These are phyloP conservation scores for Wolfiporia cocos DNA, from an alignment of 1,284 basidiomycete species.

Conservation along the genomic window DNA sequence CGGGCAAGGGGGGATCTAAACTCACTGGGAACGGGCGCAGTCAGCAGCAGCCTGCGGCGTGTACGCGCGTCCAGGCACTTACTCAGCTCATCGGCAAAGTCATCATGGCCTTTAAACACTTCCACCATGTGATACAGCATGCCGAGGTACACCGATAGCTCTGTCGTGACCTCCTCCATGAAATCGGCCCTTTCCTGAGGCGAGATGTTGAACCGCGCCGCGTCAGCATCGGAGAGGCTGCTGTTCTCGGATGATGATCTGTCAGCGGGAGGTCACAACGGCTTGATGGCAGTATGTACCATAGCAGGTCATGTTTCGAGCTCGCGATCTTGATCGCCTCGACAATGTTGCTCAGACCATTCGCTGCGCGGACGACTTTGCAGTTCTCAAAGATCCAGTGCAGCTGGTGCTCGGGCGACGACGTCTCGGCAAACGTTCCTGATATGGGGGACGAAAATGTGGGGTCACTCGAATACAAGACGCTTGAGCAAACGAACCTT, in stretches of 20 bases:
- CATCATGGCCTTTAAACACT: constrained; percentile 85
- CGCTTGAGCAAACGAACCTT: constrained; percentile 62
- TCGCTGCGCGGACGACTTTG: constrained; percentile 77
- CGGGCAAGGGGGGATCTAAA: constrained; percentile 89
- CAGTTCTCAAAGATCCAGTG: constrained; percentile 97
- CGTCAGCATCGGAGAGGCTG: constrained; percentile 67
- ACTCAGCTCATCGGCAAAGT: constrained; percentile 95
- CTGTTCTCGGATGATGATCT: constrained; percentile 30
- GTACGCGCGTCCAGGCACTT: constrained; percentile 31
- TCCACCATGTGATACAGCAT: constrained; percentile 94
- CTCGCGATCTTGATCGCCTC: constrained; percentile 89
- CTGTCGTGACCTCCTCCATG: constrained; percentile 84
- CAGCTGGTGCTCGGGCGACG: constrained; percentile 88
- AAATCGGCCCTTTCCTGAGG: constrained; percentile 68
- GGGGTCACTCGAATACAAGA: too few species aligned
- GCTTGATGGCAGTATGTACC: constrained; percentile 33
- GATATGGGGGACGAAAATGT: too few species aligned
- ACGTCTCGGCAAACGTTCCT: constrained; percentile 92
- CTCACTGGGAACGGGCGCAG: constrained; percentile 57
- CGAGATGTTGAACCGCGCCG: constrained; percentile 62
- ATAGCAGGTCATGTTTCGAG: constrained; percentile 81
- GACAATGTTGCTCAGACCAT: constrained; percentile 81
- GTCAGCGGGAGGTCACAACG: neutral
- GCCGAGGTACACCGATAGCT: constrained; percentile 86
- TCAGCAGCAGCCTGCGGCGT: constrained; percentile 11